Percentiles rank a stretch among this genome's conserved stretches.
These are phyloP conservation scores for Aquilaria agallochum DNA, from an alignment of 441 rosid species.

Conservation along the genomic window DNA sequence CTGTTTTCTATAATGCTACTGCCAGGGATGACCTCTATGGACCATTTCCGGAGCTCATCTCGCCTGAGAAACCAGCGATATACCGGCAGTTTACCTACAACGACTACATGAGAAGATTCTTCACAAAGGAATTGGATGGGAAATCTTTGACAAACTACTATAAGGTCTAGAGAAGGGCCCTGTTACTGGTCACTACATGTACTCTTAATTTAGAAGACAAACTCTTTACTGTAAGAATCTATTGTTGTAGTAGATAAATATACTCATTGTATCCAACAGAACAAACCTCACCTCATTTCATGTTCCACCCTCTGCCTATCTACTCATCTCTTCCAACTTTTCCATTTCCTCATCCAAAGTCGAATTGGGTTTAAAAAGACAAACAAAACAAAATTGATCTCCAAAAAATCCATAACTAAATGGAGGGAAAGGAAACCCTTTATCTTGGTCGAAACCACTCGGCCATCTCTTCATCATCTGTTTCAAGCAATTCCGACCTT, in stretches of 20 bases:
- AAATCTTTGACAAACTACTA: slow-evolving; percentile 34
- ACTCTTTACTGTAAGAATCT: no score
- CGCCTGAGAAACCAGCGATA: slow-evolving; percentile 31
- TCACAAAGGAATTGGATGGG: slow-evolving; percentile 40
- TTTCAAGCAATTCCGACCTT: slow-evolving; percentile 30
- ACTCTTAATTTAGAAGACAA: no score
- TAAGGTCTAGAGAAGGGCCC: slow-evolving; percentile 6
- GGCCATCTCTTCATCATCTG: slow-evolving; percentile 58
- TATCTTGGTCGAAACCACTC: slow-evolving; percentile 52
- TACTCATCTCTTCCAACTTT: no score
- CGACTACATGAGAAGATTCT: slow-evolving; percentile 32
- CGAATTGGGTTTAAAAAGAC: no score
- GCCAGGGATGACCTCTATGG: slow-evolving; percentile 28
- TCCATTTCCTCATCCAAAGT: no score
- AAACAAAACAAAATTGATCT: no score
- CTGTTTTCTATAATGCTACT: slow-evolving; percentile 35
- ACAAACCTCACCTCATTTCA: no score
- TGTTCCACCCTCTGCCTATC: no score
- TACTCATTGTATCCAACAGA: no score
- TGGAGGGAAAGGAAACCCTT: neutral
- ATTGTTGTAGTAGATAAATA: no score
- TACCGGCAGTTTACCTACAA: slow-evolving; percentile 23
- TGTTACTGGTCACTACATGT: no score
- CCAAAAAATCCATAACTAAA: no score
- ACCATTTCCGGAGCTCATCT: slow-evolving; percentile 33